phyloP scores from a whole-genome alignment of 2,329 filamentous ascomycete genomes.

The Cercospora sojina region DNA sequence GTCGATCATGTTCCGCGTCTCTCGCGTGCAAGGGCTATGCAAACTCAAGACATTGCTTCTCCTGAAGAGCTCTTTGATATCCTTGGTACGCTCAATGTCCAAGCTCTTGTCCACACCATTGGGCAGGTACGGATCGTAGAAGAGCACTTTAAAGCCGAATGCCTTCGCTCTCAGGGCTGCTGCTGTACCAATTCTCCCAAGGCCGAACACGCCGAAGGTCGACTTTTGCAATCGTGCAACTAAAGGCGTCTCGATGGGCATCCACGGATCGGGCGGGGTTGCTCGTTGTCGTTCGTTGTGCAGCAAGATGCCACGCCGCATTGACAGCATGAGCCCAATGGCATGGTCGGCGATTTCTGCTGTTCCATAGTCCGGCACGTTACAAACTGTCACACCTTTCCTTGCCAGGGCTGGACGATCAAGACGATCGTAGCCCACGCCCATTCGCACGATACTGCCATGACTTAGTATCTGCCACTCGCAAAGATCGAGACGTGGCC shows the following conservation, averaged over 20 bases:
- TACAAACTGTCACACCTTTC: conserved; percentile 32
- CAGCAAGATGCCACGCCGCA: conserved; percentile 35
- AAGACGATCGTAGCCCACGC: conserved; percentile 37
- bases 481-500: background rate
- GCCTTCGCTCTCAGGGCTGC: conserved; percentile 36
- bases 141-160: conserved; percentile 36
- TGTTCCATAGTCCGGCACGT: conserved; percentile 38
- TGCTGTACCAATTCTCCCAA: conserved; percentile 36
- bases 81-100: conserved; percentile 34
- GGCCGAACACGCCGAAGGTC: conserved; percentile 35
- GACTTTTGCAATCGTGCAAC: conserved; percentile 31
- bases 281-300: conserved; percentile 36
- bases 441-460: conserved; percentile 36
- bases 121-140: conserved; percentile 38
- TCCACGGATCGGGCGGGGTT: conserved; percentile 35
- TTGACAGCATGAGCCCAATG: conserved; percentile 32
- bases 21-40: conserved; percentile 70
- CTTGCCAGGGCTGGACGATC: conserved; percentile 33
- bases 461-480: background rate
- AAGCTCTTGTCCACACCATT: conserved; percentile 37
- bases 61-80: conserved; percentile 39
- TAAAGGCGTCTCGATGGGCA: conserved; percentile 32
- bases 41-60: conserved; percentile 63
- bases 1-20: conserved; percentile 46
- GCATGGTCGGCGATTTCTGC: conserved; percentile 38